Base-by-base conservation (phyloP, 345 rosid species). In the Populus euphratica region DNA sequence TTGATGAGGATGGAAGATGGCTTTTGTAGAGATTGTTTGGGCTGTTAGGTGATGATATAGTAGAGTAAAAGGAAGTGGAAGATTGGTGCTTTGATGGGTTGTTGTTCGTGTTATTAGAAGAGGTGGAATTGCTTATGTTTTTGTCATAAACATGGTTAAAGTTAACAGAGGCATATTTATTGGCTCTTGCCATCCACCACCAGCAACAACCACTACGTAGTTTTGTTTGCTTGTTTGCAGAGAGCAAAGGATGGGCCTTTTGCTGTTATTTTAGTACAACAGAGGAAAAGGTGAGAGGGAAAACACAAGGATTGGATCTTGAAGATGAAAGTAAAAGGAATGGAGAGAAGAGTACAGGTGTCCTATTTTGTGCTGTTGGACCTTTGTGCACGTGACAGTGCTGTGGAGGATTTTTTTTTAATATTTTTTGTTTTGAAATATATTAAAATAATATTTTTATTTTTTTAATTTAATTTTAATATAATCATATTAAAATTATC, bases 111-210 rank as follows among this genome's bases (percentile, higher is more conserved):
- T 38, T 11, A 2, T 69, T 29, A 67, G 81, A 5, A 27, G 85
- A 54, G 63, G 86, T 41, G 76, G 86, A 44, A 70, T 81, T 52
- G 56, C 70, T 76, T 64, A 73, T 39, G 64, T 79, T 85, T 76
- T 88, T 93, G 39, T 90, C 94, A 76, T 87, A 88, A 75, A 94
- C 76, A 83, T 92, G 87, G 76, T 89, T 94, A 84, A 83, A 94
- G 85, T 91, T 92, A 64, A 92, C 85, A 77, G 97, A 84, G 29
- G 91, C 77, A 74, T 89, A 90, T 78, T 91, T 92, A 82, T 94
- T 94, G 78, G 88, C 72, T 83, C 91, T 89, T 79, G 98, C 97
- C 97, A 94, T 94, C 89, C 88, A 86, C 88, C 81, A 41, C 84
- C 69, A 17, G 21, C 67, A 43, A 61, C 29, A 35, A 27, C 69